phyloP scores from a whole-genome alignment of 2,329 filamentous ascomycete species.

The Pseudogymnoascus verrucosus region DNA sequence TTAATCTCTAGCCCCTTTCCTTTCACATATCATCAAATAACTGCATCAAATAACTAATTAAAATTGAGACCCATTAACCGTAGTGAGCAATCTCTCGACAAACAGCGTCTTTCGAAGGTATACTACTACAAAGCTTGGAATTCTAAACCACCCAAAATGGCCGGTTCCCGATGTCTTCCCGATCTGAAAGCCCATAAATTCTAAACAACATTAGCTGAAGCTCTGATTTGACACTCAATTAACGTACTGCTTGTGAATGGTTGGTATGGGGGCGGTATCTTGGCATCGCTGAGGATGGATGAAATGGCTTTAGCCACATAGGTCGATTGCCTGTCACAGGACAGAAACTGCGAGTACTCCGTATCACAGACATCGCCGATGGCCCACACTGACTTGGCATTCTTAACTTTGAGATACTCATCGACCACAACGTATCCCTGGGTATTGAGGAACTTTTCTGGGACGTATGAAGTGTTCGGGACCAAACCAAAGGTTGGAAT shows the following conservation, averaged over 20 bases:
- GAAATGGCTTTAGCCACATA: conserved; percentile 23
- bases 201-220: conserved; percentile 12
- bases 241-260: conserved; percentile 13
- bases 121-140: conserved; percentile 22
- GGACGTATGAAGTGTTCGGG: conserved; percentile 49
- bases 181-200: conserved; percentile 24
- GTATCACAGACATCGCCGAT: conserved; percentile 23
- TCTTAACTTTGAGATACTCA: conserved; percentile 40
- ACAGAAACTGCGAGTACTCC: conserved; percentile 20
- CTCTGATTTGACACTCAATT: neutral
- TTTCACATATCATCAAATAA: neutral
- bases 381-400: conserved; percentile 27
- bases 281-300: conserved; percentile 13
- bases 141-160: conserved; percentile 23
- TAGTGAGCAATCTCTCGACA: conserved; percentile 17
- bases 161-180: conserved; percentile 33
- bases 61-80: conserved; percentile 18
- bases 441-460: conserved; percentile 36
- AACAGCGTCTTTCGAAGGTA: conserved; percentile 23
- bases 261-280: conserved; percentile 19
- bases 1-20: neutral
- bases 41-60: neutral
- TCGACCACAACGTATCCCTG: conserved; percentile 42
- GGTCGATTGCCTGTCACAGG: conserved; percentile 17
- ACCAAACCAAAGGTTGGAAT: conserved; percentile 47